Conservation (phyloP, 2,329 filamentous ascomycete genomes). For the Chalaropsis thielavioides region DNA sequence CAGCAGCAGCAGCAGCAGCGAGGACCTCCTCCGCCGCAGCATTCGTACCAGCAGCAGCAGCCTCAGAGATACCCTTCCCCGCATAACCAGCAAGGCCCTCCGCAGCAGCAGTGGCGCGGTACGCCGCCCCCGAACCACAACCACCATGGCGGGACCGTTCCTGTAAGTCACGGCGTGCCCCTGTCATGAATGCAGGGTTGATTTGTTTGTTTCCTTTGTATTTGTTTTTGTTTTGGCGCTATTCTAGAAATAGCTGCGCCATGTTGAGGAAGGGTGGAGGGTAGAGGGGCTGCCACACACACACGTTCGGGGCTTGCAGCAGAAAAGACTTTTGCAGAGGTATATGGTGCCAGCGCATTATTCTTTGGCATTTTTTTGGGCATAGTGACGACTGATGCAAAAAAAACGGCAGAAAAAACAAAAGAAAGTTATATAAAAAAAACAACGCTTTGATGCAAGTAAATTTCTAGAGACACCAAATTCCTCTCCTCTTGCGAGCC, state of each 20-base stretch:
- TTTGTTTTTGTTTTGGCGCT: neutral
- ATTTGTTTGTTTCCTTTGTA: neutral
- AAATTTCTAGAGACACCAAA: neutral
- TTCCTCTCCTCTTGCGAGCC: neutral
- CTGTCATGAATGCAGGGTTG: neutral
- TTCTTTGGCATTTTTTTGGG: no score
- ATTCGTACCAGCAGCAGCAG: neutral
- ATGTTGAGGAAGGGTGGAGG: no score
- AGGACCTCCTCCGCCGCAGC: neutral
- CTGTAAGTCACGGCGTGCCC: neutral
- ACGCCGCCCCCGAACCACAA: constrained; percentile 6
- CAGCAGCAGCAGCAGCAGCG: constrained; percentile 4
- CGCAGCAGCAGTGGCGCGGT: constrained; percentile 15
- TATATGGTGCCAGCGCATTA: no score
- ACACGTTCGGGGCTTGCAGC: no score
- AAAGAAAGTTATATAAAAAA: neutral
- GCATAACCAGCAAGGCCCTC: constrained; percentile 2
- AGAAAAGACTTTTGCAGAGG: no score
- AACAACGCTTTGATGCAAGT: neutral
- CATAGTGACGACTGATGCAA: no score
- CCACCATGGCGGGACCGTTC: constrained; percentile 8
- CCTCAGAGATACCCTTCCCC: constrained; percentile 8
- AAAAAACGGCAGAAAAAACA: neutral
- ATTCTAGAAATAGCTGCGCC: no score
- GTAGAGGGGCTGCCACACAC: no score